Evolutionary conservation across 768 basidiomycete genomes (phyloP).

Genomic region (Cystofilobasidium bisporidii): DNA sequence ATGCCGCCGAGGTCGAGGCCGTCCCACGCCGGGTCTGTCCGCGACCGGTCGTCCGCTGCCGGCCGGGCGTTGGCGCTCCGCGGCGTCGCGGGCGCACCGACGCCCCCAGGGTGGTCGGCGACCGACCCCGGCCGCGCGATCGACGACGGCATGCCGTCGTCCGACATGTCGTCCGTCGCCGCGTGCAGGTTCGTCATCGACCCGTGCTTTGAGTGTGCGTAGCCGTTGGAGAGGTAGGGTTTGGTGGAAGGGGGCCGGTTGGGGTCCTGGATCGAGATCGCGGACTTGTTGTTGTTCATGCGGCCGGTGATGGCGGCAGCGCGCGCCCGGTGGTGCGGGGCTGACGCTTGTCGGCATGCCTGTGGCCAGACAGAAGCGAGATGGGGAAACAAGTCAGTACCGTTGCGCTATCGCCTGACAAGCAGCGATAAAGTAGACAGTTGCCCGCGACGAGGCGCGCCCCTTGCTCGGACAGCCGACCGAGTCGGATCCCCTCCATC

Average conservation of each 20-base stretch:
- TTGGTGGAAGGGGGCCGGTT: constrained; percentile 45
- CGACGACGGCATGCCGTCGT: constrained; percentile 36
- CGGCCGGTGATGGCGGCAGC: constrained; percentile 91
- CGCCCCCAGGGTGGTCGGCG: constrained; percentile 46
- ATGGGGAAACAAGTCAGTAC: too few species aligned
- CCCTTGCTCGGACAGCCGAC: too few species aligned
- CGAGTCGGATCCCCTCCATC: too few species aligned
- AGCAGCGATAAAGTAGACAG: too few species aligned
- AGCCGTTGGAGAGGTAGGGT: constrained; percentile 36
- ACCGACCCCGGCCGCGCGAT: constrained; percentile 31
- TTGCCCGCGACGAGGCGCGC: too few species aligned
- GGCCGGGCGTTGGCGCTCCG: constrained; percentile 41
- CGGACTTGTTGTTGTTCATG: constrained; percentile 59
- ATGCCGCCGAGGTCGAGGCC: constrained; percentile 95
- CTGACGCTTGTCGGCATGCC: constrained; percentile 74
- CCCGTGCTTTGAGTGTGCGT: constrained; percentile 35
- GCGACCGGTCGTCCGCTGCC: constrained; percentile 4
- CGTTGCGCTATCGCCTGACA: too few species aligned
- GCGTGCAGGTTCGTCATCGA: constrained; percentile 25
- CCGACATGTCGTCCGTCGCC: constrained; percentile 34
- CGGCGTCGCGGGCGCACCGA: constrained; percentile 47
- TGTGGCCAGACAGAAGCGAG: constrained; percentile 36
- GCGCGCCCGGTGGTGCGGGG: constrained; percentile 87
- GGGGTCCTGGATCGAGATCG: constrained; percentile 85
- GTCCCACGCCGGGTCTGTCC: constrained; percentile 50